Conservation (phyloP, 129 eudicot genomes). For the Artemisia argyi region DNA sequence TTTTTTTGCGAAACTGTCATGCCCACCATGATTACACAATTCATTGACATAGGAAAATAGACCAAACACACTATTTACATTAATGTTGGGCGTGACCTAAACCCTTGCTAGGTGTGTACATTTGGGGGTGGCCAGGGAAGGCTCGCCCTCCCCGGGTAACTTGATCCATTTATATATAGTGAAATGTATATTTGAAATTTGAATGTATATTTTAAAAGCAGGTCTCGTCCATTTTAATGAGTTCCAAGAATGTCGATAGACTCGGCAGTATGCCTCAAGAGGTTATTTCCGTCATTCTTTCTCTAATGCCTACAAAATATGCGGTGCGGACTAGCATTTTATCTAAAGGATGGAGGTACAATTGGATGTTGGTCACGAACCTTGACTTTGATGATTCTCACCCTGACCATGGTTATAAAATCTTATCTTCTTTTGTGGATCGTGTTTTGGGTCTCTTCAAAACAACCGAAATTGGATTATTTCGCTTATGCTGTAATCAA, state of each 20-base stretch:
- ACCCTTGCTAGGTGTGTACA: no score
- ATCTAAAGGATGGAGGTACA: conserved; percentile 26
- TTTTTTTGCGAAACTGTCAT: no score
- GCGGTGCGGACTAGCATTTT: conserved; percentile 27
- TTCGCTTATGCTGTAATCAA: not conserved
- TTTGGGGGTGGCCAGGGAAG: no score
- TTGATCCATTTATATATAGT: no score
- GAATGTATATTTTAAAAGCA: no score
- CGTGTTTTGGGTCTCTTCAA: not conserved
- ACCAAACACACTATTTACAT: no score
- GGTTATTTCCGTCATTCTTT: conserved; percentile 17
- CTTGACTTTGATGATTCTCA: conserved; percentile 23
- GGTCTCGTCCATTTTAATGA: not conserved
- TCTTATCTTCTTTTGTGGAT: conserved; percentile 9
- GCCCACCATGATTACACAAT: no score
- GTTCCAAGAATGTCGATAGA: conserved; percentile 14
- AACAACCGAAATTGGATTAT: not conserved
- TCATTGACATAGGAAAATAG: no score
- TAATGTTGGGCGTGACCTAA: no score
- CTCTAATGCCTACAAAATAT: conserved; percentile 22
- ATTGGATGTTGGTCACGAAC: conserved; percentile 12
- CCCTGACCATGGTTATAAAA: not conserved
- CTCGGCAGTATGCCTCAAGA: conserved; percentile 21
- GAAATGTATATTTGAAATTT: no score
- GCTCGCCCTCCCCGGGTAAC: no score